Base-by-base conservation (phyloP, 495 filamentous ascomycete genomes). In the Daldinia decipiens region DNA sequence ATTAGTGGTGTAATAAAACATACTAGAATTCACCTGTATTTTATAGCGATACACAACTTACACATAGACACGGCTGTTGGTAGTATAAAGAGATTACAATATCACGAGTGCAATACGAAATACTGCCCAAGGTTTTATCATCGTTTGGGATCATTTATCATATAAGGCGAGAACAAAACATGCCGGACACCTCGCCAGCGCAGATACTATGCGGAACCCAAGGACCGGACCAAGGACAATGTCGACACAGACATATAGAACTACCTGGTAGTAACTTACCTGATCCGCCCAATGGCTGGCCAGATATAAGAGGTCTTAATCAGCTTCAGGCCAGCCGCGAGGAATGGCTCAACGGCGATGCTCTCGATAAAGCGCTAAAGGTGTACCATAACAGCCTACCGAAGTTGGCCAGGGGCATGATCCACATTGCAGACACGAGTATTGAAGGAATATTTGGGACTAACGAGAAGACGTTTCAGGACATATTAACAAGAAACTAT, bases 251-350 rank as follows among this genome's bases (percentile, higher is more conserved):
- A 3, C 74, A 76, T 45, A 32, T 72, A 27, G 40, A 62, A 2
- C 24, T 50, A 15, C 64, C 67, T n/a, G 27, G 21, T 1, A 11
- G 19, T 0, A 15, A 40, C 5, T 21, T 70, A 32, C 54, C 43
- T 26, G 4, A 15, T 1, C 36, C 57, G 7, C n/a, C 3, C 1
- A 8, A 2, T 5, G 62, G 21, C 2, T 75, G 61, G 64, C 75
- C 75, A 1, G 63, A 73, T 4, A 59, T 73, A n/a, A 53, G 59
- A 27, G 73, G 72, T 26, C 68, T 77, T 11, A 53, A 61, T 52
- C 36, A 55, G 9, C 68, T 77, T 12, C 71, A 75, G 51, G 45
- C 24, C 12, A 52, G 43, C 56, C 72, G 70, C 19, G 45, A 38
- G 5, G 19, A 7, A 5, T 73, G 67, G 72, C 27, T 73, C 1